phyloP scores from a whole-genome alignment of 1,284 basidiomycete species.

The Calocybe gambosa region DNA sequence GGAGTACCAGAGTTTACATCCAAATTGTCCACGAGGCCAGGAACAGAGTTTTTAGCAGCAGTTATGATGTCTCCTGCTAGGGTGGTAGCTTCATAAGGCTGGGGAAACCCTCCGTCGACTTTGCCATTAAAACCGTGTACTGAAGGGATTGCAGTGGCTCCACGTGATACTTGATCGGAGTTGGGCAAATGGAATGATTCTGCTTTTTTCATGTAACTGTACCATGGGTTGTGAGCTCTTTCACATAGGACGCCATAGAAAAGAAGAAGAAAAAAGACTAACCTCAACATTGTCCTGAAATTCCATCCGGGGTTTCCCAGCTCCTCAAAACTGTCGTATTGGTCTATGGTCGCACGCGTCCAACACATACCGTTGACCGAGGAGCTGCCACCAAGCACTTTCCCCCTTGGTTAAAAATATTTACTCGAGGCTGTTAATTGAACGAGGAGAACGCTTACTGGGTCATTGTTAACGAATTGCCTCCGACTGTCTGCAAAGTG shows the following conservation, averaged over 20 bases:
- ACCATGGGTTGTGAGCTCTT: not conserved
- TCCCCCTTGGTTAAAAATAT: slow-evolving; percentile 8
- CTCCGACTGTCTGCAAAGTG: slow-evolving; percentile 11
- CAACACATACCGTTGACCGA: slow-evolving; percentile 18
- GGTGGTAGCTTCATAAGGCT: slow-evolving; percentile 14
- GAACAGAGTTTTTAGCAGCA: slow-evolving; percentile 6
- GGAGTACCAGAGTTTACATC: slow-evolving; percentile 14
- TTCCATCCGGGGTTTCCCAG: slow-evolving; percentile 18
- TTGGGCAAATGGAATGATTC: slow-evolving; percentile 12
- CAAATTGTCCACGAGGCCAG: slow-evolving; percentile 6
- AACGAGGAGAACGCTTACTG: slow-evolving; percentile 5
- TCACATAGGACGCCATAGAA: not conserved
- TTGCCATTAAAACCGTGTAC: slow-evolving; percentile 13
- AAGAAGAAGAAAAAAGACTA: too few relatives aligned
- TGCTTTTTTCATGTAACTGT: slow-evolving; percentile 15
- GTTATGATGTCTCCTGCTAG: not conserved
- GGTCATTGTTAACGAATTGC: slow-evolving; percentile 4
- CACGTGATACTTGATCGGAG: slow-evolving; percentile 8
- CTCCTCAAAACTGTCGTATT: slow-evolving; percentile 14
- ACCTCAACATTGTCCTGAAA: slow-evolving; percentile 10
- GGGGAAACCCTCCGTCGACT: slow-evolving; percentile 15
- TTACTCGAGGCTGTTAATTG: not conserved
- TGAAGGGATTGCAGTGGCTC: slow-evolving; percentile 7
- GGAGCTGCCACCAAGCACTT: slow-evolving; percentile 16
- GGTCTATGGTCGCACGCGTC: slow-evolving; percentile 15